phyloP scores from a whole-genome alignment of 257 asterid genomes.

The Cordia subcordata region DNA sequence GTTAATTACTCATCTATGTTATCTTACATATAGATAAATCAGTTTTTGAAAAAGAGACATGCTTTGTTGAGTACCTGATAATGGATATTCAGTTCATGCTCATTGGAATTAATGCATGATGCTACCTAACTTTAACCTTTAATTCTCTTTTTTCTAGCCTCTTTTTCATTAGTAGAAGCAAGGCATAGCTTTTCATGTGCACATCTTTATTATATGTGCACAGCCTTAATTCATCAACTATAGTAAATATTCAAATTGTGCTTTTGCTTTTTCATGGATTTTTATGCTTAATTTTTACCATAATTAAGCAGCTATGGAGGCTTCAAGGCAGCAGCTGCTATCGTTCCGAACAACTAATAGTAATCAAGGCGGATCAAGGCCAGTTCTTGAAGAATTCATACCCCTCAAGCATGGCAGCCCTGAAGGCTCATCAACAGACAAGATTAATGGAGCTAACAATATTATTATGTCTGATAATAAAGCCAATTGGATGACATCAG shows the following conservation, averaged over 20 bases:
- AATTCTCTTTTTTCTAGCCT: neutral
- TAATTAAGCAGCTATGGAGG: conserved; percentile 75
- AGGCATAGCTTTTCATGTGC: conserved; percentile 21
- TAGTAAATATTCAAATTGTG: no score
- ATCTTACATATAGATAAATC: no score
- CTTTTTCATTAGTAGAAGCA: conserved; percentile 5
- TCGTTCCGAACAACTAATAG: conserved; percentile 31
- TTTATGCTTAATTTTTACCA: no score
- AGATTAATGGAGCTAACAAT: conserved; percentile 16
- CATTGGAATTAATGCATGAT: no score
- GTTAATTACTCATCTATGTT: no score
- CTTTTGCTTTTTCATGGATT: no score
- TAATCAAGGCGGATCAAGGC: conserved; percentile 37
- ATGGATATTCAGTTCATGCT: conserved; percentile 11
- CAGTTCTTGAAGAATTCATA: conserved; percentile 84
- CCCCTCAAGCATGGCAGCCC: conserved; percentile 46
- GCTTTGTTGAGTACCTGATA: neutral
- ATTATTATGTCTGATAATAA: conserved; percentile 41
- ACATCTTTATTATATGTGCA: conserved; percentile 10
- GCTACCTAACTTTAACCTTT: conserved; percentile 4
- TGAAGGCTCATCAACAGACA: conserved; percentile 22
- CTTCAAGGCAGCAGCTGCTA: conserved; percentile 78
- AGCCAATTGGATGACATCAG: conserved; percentile 92
- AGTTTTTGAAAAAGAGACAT: neutral
- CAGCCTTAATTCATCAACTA: neutral